phyloP scores from a whole-genome alignment of 352 stramenopile species.

The Thraustochytrium striatum region DNA sequence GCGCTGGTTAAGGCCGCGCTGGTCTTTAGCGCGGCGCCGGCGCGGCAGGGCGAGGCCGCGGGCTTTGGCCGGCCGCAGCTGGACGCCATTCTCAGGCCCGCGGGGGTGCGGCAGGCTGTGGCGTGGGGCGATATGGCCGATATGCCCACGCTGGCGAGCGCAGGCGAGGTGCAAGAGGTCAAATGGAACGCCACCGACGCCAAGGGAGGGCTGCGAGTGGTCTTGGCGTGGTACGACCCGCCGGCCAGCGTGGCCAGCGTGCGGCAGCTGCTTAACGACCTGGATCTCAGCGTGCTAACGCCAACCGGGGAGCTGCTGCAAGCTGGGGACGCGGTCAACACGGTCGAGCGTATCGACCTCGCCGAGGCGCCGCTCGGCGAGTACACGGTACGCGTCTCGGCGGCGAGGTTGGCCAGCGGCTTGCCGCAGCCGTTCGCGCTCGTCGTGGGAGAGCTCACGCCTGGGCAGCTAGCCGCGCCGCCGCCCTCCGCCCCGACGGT shows the following conservation, averaged over 20 bases:
- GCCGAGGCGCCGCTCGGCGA: neutral
- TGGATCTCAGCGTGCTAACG: slow-evolving; percentile 52
- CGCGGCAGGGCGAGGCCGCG: slow-evolving; percentile 58
- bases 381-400: too few relatives aligned
- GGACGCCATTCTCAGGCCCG: slow-evolving; percentile 53
- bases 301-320: slow-evolving; percentile 49
- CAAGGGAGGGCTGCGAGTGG: slow-evolving; percentile 24
- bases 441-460: too few relatives aligned
- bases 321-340: slow-evolving; percentile 53
- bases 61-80: slow-evolving; percentile 69
- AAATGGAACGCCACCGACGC: neutral
- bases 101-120: slow-evolving; percentile 7
- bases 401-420: too few relatives aligned
- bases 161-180: slow-evolving; percentile 21
- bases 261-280: slow-evolving; percentile 51
- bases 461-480: too few relatives aligned
- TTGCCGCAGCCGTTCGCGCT: too few relatives aligned
- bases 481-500: too few relatives aligned
- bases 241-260: slow-evolving; percentile 15
- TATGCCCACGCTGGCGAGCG: neutral
- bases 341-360: slow-evolving; percentile 53
- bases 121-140: neutral
- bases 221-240: slow-evolving; percentile 54
- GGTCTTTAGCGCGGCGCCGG: slow-evolving; percentile 66
- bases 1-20: slow-evolving; percentile 74